Percentiles rank a stretch among this genome's conserved stretches.
phyloP scores from a whole-genome alignment of 2,329 filamentous ascomycete species.

The Xylaria sp. region DNA sequence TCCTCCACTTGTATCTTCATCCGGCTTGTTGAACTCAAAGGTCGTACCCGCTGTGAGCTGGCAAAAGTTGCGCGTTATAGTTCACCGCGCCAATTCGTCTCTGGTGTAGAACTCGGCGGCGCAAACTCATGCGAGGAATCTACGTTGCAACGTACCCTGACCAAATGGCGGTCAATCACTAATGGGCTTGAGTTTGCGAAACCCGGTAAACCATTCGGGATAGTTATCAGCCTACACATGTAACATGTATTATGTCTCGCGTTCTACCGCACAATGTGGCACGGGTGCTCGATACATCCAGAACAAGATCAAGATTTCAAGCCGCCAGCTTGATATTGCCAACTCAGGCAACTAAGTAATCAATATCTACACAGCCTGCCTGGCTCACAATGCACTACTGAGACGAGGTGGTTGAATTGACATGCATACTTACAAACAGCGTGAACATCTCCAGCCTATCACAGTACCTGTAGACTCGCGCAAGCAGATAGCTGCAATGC shows the following conservation, averaged over 20 bases:
- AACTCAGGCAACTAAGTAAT: neutral
- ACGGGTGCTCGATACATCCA: neutral
- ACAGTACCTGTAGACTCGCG: too few relatives aligned
- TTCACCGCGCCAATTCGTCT: neutral
- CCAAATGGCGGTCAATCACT: conserved; percentile 22
- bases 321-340: neutral
- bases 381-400: too few relatives aligned
- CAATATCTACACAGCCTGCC: neutral
- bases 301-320: neutral
- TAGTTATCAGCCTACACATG: neutral
- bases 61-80: neutral
- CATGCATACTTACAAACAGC: too few relatives aligned
- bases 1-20: neutral
- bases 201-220: conserved; percentile 11
- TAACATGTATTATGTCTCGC: neutral
- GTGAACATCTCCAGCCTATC: too few relatives aligned
- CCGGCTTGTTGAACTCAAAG: neutral
- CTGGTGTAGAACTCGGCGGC: neutral
- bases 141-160: conserved; percentile 10
- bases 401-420: too few relatives aligned
- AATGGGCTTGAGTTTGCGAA: conserved; percentile 17
- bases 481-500: too few relatives aligned
- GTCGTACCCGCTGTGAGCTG: neutral
- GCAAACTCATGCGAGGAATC: conserved; percentile 7
- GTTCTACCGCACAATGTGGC: neutral